A percentile compares a stretch with the other conserved stretches of the same genome.
Evolutionary conservation across 179 eudicot species (phyloP).

Genomic region (Carnegiea gigantea): DNA sequence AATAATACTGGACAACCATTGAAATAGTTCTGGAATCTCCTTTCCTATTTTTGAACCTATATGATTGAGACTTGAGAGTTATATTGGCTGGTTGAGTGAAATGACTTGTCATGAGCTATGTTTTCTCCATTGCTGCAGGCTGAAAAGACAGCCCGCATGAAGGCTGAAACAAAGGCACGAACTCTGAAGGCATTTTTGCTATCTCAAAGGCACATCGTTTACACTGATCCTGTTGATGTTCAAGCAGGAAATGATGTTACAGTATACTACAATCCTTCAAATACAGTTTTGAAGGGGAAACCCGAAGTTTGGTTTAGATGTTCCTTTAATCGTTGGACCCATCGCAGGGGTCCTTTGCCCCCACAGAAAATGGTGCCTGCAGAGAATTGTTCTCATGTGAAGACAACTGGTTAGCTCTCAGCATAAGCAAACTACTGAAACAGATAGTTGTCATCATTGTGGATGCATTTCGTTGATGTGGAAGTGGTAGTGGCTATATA

Average conservation of each 20-base stretch:
- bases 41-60: not conserved
- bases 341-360: conserved; percentile 75
- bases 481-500: conserved; percentile 8
- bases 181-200: conserved; percentile 78
- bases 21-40: not conserved
- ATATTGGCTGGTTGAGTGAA: not conserved
- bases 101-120: not conserved
- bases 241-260: conserved; percentile 78
- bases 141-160: conserved; percentile 71
- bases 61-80: not conserved
- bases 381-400: conserved; percentile 66
- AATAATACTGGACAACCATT: too few relatives aligned
- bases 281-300: conserved; percentile 84
- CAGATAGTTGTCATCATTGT: not conserved
- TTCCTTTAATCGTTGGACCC: conserved; percentile 97
- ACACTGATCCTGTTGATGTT: conserved; percentile 90
- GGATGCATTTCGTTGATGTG: not conserved
- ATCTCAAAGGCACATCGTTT: conserved; percentile 91
- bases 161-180: conserved; percentile 75
- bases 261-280: conserved; percentile 78
- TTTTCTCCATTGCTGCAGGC: conserved; percentile 48
- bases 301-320: conserved; percentile 94
- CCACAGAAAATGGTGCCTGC: conserved; percentile 92
- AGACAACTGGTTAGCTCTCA: conserved; percentile 62
- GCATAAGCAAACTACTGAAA: not conserved